Evolutionary conservation across 2,329 filamentous ascomycete genomes (phyloP).

Genomic region (Xylaria digitata): DNA sequence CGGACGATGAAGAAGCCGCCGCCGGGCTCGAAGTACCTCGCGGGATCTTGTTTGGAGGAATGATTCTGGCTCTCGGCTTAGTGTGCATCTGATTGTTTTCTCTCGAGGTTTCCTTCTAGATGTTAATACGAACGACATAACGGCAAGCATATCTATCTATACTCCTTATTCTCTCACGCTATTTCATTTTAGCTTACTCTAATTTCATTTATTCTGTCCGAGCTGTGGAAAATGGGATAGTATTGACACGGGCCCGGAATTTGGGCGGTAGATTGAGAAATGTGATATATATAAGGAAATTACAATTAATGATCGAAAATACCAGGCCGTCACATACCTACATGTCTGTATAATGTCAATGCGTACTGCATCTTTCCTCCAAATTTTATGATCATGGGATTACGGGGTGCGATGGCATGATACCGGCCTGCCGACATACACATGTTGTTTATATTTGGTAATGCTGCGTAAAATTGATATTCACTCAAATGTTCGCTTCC

Average conservation of each 20-base stretch:
- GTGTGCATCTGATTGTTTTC: slow-evolving; percentile 6
- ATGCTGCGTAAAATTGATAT: no score
- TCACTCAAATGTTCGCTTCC: no score
- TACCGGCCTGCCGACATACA: not conserved
- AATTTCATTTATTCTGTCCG: not conserved
- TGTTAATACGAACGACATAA: not conserved
- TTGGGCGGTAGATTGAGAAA: not conserved
- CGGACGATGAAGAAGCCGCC: slow-evolving; percentile 9
- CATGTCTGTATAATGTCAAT: no score
- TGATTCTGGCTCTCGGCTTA: not conserved
- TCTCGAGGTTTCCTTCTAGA: not conserved
- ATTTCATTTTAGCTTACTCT: no score
- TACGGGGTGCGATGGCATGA: not conserved
- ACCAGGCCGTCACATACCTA: not conserved
- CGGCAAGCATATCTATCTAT: not conserved
- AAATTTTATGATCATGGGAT: not conserved
- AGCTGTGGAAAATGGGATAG: not conserved
- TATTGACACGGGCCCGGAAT: no score
- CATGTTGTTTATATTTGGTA: no score
- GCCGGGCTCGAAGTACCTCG: slow-evolving; percentile 1
- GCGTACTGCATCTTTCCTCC: not conserved
- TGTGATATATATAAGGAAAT: not conserved
- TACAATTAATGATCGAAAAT: not conserved
- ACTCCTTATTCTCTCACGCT: not conserved
- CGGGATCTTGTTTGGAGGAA: not conserved